Evolutionary conservation across 106 monocot genomes (phyloP), one percentile per base, ranked within the genome.

Genomic region (Dioscorea zingiberensis): DNA sequence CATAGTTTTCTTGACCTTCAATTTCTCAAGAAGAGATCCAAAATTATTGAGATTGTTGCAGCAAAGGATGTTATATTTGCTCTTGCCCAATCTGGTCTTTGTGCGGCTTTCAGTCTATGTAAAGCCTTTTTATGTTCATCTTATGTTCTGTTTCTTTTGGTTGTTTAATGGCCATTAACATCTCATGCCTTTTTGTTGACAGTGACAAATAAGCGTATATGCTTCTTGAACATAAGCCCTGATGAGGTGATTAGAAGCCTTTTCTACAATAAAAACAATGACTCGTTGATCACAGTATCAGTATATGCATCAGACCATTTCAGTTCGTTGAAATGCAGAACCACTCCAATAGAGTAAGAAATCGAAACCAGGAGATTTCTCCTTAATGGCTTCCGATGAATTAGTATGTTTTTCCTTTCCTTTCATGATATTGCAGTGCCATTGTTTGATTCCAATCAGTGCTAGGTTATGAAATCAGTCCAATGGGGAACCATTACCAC

Each of bases 171-270:
- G 24, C 13, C 38, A 17, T 24, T 73, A 10, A 38, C 38, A 38
- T 38, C 38, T 6, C 38, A 38, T 72, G 15, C n/a, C 69, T 70
- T 71, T 62, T 27, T 68, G 54, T 60, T 73, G 47, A 69, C 90
- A 94, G 94, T 80, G 22, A 87, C 84, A 59, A 94, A 94, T 54
- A 81, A 72, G 64, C 76, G 94, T 6, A 84, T 94, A 73, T 87
- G 90, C 73, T 94, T 89, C 70, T 65, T 89, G 76, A 89, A 86
- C 73, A 77, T 89, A 73, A 85, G 84, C 64, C 84, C 87, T 7
- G 92, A 92, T 81, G 92, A 92, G 81, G 93, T 93, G 57, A 93
- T 93, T 61, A 79, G 88, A 71, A 93, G 88, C 70, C 85, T 93
- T 55, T 93, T 88, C 60, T 93, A 85, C 70, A 88, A 93, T 65